Conservation (phyloP, 139 green algal species). For the Medakamo hakoo region DNA sequence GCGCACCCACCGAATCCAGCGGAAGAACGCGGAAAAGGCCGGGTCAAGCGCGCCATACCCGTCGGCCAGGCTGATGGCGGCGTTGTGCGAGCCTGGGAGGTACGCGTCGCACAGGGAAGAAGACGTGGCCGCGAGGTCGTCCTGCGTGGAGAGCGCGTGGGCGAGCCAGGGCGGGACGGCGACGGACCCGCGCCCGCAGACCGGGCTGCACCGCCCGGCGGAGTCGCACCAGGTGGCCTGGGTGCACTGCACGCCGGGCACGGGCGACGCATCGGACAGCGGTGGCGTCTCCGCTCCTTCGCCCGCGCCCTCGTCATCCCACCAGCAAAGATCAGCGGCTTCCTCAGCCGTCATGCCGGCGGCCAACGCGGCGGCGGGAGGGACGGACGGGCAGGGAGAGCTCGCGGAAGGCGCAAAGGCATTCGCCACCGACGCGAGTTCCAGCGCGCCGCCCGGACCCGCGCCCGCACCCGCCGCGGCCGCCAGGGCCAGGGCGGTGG, state of each 20-base stretch:
- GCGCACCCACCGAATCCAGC: constrained; percentile 3
- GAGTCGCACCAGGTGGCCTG: constrained; percentile 21
- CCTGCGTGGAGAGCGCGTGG: constrained; percentile 24
- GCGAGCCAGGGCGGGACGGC: constrained; percentile 30
- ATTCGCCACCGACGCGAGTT: too few relatives aligned
- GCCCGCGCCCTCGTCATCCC: too few relatives aligned
- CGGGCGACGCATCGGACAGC: too few relatives aligned
- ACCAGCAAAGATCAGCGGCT: too few relatives aligned
- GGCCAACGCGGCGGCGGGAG: too few relatives aligned
- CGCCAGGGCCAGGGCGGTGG: too few relatives aligned
- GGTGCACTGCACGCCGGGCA: neutral
- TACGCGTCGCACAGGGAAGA: constrained; percentile 16
- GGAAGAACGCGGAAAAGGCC: constrained; percentile 18
- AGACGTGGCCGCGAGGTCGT: constrained; percentile 15
- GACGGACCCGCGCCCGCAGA: constrained; percentile 43
- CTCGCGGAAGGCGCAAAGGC: too few relatives aligned
- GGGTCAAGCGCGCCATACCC: constrained; percentile 56
- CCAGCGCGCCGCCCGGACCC: too few relatives aligned
- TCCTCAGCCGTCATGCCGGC: too few relatives aligned
- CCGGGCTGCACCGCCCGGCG: constrained; percentile 25
- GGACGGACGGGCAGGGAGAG: too few relatives aligned
- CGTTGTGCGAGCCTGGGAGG: constrained; percentile 51
- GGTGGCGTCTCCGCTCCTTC: too few relatives aligned
- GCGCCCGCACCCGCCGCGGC: too few relatives aligned
- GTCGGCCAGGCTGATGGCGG: constrained; percentile 49